Base-by-base conservation (phyloP, 495 filamentous ascomycete species). In the Podospora pseudocomata region DNA sequence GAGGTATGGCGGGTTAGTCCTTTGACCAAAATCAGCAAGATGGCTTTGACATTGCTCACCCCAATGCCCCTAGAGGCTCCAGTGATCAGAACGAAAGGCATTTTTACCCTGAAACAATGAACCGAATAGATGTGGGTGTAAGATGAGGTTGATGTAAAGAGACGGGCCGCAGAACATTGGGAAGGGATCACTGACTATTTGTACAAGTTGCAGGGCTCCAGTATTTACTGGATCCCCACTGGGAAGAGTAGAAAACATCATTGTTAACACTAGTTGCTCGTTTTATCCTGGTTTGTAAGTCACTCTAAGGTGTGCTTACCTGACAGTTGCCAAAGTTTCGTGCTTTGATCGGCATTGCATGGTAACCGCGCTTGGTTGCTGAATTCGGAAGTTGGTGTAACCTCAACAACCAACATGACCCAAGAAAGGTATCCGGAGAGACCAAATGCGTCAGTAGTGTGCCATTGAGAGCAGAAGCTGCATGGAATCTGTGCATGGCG, bases 41-140 rank as follows among this genome's bases (percentile, higher is more conserved):
- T 5, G 9, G 39, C 39, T 5, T 11, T 5, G 9, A 11, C 2
- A 13, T 49, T 5, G 13, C 39, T 49, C 39, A 49, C 39, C 65
- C 70, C 23, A 28, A 63, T 20, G n/a, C 56, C 56, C 7, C 56
- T 20, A 6, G 56, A 59, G 56, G 56, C 26, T 20, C 56, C 56
- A 9, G 56, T 59, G 26, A 59, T 59, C 9, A 59, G 56, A 59
- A n/a, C 9, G 16, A 18, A 60, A 28, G 68, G 28, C 68, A 70
- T 59, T 70, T 23, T 23, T 23, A 23, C 23, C 23, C 23, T 23
- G 23, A 23, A 23, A 23, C 23, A 23, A 23, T 23, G 23, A 23
- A 23, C 23, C 1, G 23, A 23, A 23, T 23, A 23, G 23, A 1
- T 23, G 23, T 23, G 23, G 23, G 23, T 2, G 23, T 23, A 23